Percentiles rank a stretch among this genome's conserved stretches.
These are phyloP conservation scores for Kalmanozyma brasiliensis DNA, from an alignment of 1,284 basidiomycete species.

Conservation along the genomic window DNA sequence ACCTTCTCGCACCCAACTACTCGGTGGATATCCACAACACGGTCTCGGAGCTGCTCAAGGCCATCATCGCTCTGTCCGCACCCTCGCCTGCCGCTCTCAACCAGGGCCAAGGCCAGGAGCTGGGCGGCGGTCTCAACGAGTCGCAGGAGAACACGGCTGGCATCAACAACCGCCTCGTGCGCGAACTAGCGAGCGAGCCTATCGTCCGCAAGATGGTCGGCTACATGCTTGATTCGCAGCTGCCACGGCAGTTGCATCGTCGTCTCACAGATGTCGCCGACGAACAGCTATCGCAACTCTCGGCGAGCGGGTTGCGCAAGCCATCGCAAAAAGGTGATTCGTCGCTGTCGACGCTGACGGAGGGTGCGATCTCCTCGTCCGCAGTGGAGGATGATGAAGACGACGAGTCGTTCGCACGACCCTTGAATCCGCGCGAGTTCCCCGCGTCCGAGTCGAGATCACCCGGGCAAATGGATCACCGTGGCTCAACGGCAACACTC, in stretches of 20 bases:
- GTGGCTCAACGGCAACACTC: conserved; percentile 61
- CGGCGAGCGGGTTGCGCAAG: conserved; percentile 26
- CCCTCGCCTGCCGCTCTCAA: conserved; percentile 77
- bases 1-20: conserved; percentile 82
- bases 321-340: conserved; percentile 28
- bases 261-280: conserved; percentile 50
- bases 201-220: conserved; percentile 79
- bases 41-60: conserved; percentile 91
- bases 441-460: conserved; percentile 49
- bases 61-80: conserved; percentile 92
- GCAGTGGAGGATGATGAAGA: conserved; percentile 64
- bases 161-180: conserved; percentile 80
- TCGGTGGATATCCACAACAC: conserved; percentile 84
- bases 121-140: conserved; percentile 43
- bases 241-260: conserved; percentile 40
- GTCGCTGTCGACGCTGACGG: conserved; percentile 25
- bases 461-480: conserved; percentile 39
- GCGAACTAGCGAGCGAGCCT: conserved; percentile 83
- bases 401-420: conserved; percentile 50
- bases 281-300: conserved; percentile 49
- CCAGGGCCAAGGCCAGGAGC: conserved; percentile 67
- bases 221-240: conserved; percentile 79
- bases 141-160: conserved; percentile 48
- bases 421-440: conserved; percentile 51
- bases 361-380: conserved; percentile 39